Percentiles rank a stretch among this genome's conserved stretches.
These are phyloP conservation scores for Testicularia cyperi DNA, from an alignment of 1,284 basidiomycete genomes.

Conservation along the genomic window DNA sequence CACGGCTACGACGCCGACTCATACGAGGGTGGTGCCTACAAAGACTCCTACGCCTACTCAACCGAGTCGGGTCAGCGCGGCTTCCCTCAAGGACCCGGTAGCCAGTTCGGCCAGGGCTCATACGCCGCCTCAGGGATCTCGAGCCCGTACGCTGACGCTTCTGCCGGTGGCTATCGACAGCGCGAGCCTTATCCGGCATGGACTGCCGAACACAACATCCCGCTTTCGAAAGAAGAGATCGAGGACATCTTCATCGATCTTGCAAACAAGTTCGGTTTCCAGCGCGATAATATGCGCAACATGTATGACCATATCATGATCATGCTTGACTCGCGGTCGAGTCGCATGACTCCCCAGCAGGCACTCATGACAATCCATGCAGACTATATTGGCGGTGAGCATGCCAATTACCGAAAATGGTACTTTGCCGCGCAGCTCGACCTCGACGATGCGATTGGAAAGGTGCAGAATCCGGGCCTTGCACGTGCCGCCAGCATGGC, in stretches of 20 bases:
- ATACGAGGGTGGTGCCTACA: constrained; percentile 47
- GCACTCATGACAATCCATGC: constrained; percentile 88
- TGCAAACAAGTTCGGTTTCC: constrained; percentile 98
- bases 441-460: constrained; percentile 94
- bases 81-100: constrained; percentile 41
- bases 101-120: constrained; percentile 33
- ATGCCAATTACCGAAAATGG: constrained; percentile 68
- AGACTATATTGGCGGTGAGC: constrained; percentile 92
- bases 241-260: constrained; percentile 98
- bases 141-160: constrained; percentile 39
- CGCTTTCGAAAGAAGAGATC: constrained; percentile 96
- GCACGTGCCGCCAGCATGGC: constrained; percentile 80
- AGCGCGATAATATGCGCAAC: constrained; percentile 72
- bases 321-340: constrained; percentile 71
- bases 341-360: constrained; percentile 91
- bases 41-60: constrained; percentile 44
- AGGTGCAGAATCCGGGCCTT: constrained; percentile 85
- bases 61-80: constrained; percentile 41
- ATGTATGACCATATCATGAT: constrained; percentile 98
- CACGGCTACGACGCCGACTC: constrained; percentile 52
- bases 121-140: constrained; percentile 54
- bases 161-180: constrained; percentile 49
- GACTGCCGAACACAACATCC: constrained; percentile 86
- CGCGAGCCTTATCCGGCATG: constrained; percentile 86
- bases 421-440: constrained; percentile 99